Conservation (phyloP, 2,329 filamentous ascomycete species). For the Colletotrichum liriopes region DNA sequence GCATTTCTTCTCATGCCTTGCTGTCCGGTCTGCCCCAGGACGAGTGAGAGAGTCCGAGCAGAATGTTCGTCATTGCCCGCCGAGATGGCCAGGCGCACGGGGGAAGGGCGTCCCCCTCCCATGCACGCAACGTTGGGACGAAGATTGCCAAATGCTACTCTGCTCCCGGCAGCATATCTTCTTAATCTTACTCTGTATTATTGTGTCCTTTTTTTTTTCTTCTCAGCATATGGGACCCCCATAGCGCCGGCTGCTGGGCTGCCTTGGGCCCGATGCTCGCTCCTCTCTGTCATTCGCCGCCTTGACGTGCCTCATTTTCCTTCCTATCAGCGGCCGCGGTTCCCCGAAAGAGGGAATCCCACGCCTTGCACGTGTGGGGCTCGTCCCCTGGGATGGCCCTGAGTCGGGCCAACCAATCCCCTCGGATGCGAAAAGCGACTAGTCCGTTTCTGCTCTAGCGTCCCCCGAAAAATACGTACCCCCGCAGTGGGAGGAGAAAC, state of each 20-base stretch:
- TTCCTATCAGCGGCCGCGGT: slow-evolving; percentile 37
- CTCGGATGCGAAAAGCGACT: background rate
- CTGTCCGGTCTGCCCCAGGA: background rate
- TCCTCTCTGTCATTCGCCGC: background rate
- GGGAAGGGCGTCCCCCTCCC: background rate
- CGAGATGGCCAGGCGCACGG: background rate
- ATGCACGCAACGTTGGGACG: slow-evolving; percentile 28
- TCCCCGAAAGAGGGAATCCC: slow-evolving; percentile 40
- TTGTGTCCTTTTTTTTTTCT: background rate
- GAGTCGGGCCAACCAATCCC: slow-evolving; percentile 28
- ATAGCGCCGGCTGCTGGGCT: background rate
- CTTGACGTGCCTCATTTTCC: slow-evolving; percentile 10
- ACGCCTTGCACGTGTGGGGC: slow-evolving; percentile 29
- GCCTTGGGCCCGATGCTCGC: background rate
- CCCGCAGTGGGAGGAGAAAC: background rate
- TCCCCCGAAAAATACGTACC: background rate
- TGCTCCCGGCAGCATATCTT: slow-evolving; percentile 20
- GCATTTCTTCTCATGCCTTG: background rate
- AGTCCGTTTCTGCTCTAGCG: background rate
- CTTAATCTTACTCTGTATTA: background rate
- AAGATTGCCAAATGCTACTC: slow-evolving; percentile 35
- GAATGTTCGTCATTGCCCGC: background rate
- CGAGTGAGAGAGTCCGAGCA: background rate
- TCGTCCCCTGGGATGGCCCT: background rate
- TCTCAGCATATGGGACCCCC: background rate